Base-by-base conservation (phyloP, 352 stramenopile genomes). In the Globisporangium alternatum region DNA sequence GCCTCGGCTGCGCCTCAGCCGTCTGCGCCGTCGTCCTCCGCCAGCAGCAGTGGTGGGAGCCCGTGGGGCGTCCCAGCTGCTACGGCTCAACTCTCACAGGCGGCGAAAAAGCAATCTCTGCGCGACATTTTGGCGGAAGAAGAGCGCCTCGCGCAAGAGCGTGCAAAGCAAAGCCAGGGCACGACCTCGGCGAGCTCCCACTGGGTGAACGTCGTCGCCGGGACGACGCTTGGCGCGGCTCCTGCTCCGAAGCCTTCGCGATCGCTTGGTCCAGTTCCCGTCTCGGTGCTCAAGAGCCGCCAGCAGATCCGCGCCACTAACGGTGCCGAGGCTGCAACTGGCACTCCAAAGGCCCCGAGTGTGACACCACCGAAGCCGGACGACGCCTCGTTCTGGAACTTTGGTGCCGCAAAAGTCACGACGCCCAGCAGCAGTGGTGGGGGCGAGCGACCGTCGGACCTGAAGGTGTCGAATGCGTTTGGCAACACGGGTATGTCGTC, bases 371-470 rank as follows among this genome's bases (percentile, higher is more conserved):
- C 67, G 3, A 89, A 89, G 64, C 30, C 67, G 5, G 79, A 89
- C 30, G 86, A 95, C 54, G 82, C 83, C 0, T 90, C 82, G 2
- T 95, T 95, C 60, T 95, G 86, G 86, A 95, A 93, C 68, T 95
- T 95, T 75, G 84, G 80, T 35, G 81, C 75, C 15, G 78, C 69
- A 3, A 81, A 81, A 59, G 17, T 17, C 52, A 44, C 52, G 2
- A 55, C 25, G 4, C 15, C 48, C 31, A 44, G 30, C 52, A 31
- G 19, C 15, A 43, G 30, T 69, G 5, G 33, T 71, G 5, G 33
- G 45, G 48, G 3, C 1, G 33, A 37, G 21, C 41, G 19, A n/a
- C 58, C 30, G 56, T 57, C 48, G 56, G 51, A 43, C 28, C 44
- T 63, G 30, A 64, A 59, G 47, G 53, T 55, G 31, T 62, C 47